Evolutionary conservation across 768 basidiomycete genomes (phyloP).

Genomic region (Leccinellum albellum): DNA sequence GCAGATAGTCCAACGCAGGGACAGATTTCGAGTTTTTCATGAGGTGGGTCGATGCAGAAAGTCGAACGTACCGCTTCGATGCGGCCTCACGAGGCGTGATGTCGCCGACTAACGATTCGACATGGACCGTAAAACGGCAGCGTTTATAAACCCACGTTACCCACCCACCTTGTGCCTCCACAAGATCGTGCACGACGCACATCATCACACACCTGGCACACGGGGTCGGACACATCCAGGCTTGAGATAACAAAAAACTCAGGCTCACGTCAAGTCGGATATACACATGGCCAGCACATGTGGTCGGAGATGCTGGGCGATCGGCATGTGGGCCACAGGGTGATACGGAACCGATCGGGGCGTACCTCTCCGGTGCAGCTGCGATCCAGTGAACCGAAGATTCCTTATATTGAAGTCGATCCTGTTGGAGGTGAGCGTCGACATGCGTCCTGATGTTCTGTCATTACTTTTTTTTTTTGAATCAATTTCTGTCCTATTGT

Average conservation of each 20-base stretch:
- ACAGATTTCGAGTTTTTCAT: no score
- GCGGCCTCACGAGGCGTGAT: conserved; percentile 81
- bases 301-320: conserved; percentile 81
- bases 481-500: no score
- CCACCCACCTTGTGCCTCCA: conserved; percentile 82
- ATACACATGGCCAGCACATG: conserved; percentile 94
- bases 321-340: not conserved
- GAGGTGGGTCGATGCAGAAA: not conserved
- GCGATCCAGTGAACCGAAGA: not conserved
- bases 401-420: conserved; percentile 60
- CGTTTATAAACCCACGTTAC: no score
- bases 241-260: conserved; percentile 32
- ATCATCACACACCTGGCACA: conserved; percentile 68
- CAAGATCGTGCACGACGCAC: conserved; percentile 89
- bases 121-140: not conserved
- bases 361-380: conserved; percentile 65
- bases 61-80: conserved; percentile 58
- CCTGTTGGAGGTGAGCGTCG: conserved; percentile 44
- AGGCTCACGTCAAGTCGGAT: conserved; percentile 64
- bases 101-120: conserved; percentile 68
- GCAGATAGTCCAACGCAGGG: no score
- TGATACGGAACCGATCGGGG: not conserved
- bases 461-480: no score
- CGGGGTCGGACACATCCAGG: not conserved
- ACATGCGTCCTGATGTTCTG: not conserved